Evolutionary conservation across 2,329 filamentous ascomycete species (phyloP).

Genomic region (Neophaeococcomyces mojaviensis): DNA sequence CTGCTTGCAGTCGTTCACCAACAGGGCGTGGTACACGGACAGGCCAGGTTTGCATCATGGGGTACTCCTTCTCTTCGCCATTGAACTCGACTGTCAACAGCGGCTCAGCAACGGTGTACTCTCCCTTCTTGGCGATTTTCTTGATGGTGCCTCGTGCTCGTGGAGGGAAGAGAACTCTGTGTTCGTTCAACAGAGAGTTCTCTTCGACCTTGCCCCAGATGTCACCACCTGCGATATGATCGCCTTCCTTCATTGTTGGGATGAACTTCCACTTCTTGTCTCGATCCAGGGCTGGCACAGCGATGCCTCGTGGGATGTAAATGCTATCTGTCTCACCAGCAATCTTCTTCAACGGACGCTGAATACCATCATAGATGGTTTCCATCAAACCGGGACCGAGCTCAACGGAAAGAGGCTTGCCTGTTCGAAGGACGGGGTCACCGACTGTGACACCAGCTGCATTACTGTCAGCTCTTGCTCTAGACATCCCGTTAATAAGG

Average conservation of each 20-base stretch:
- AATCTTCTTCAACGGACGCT: slow-evolving; percentile 85
- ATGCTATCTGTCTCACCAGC: slow-evolving; percentile 72
- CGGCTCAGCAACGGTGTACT: slow-evolving; percentile 89
- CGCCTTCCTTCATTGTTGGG: slow-evolving; percentile 81
- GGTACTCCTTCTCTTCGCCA: slow-evolving; percentile 85
- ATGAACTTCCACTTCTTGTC: slow-evolving; percentile 95
- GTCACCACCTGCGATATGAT: slow-evolving; percentile 93
- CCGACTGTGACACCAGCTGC: slow-evolving; percentile 89
- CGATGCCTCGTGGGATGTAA: slow-evolving; percentile 93
- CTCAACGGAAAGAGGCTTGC: slow-evolving; percentile 95
- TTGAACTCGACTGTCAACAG: slow-evolving; percentile 96
- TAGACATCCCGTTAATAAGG: slow-evolving; percentile 6
- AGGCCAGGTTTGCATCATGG: slow-evolving; percentile 99
- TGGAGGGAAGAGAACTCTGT: slow-evolving; percentile 88
- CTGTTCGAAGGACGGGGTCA: slow-evolving; percentile 81
- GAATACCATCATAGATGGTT: slow-evolving; percentile 99
- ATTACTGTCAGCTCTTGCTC: slow-evolving; percentile 10
- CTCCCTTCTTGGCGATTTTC: slow-evolving; percentile 78
- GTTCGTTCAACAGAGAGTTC: slow-evolving; percentile 88
- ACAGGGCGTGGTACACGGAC: slow-evolving; percentile 90
- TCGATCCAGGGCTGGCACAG: slow-evolving; percentile 79
- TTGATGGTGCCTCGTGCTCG: slow-evolving; percentile 88
- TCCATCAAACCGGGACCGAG: slow-evolving; percentile 95
- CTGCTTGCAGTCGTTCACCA: slow-evolving; percentile 82
- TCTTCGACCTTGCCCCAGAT: slow-evolving; percentile 92